Percentiles rank a stretch among this genome's conserved stretches.
These are phyloP conservation scores for Spergularia azorica DNA, from an alignment of 179 eudicot genomes.

Conservation along the genomic window DNA sequence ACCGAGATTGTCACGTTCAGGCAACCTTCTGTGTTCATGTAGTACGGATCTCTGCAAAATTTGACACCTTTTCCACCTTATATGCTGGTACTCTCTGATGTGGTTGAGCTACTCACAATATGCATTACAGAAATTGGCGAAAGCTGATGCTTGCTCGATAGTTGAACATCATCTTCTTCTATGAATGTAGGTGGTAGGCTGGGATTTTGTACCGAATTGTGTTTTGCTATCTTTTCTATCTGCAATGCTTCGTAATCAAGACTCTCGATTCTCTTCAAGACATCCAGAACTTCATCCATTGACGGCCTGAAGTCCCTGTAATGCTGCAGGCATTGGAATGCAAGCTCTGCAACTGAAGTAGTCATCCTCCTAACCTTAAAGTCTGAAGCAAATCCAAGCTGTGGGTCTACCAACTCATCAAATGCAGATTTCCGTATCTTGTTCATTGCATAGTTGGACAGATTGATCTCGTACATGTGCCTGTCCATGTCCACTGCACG, in stretches of 20 bases:
- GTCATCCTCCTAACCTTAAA: slow-evolving; percentile 49
- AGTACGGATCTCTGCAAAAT: neutral
- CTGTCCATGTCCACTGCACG: slow-evolving; percentile 68
- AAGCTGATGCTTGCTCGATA: slow-evolving; percentile 27
- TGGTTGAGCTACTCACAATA: slow-evolving; percentile 40
- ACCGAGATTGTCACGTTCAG: neutral
- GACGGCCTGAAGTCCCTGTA: slow-evolving; percentile 73
- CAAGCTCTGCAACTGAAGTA: slow-evolving; percentile 65
- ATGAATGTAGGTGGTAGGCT: slow-evolving; percentile 28
- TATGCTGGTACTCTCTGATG: slow-evolving; percentile 33
- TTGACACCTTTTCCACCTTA: neutral
- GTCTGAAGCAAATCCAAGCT: slow-evolving; percentile 53
- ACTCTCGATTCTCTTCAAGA: slow-evolving; percentile 42
- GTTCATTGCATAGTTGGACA: slow-evolving; percentile 63
- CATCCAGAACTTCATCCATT: slow-evolving; percentile 58
- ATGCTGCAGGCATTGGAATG: slow-evolving; percentile 66
- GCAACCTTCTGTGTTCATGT: neutral
- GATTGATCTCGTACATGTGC: slow-evolving; percentile 57
- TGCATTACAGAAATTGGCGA: slow-evolving; percentile 42
- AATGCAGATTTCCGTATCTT: slow-evolving; percentile 54
- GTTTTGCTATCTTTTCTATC: slow-evolving; percentile 23
- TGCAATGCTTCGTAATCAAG: slow-evolving; percentile 29
- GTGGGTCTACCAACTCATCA: slow-evolving; percentile 53
- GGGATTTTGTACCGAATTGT: slow-evolving; percentile 10
- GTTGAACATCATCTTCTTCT: slow-evolving; percentile 34